Conservation (phyloP, 768 basidiomycete genomes). For the Coprinopsis marcescibilis region DNA sequence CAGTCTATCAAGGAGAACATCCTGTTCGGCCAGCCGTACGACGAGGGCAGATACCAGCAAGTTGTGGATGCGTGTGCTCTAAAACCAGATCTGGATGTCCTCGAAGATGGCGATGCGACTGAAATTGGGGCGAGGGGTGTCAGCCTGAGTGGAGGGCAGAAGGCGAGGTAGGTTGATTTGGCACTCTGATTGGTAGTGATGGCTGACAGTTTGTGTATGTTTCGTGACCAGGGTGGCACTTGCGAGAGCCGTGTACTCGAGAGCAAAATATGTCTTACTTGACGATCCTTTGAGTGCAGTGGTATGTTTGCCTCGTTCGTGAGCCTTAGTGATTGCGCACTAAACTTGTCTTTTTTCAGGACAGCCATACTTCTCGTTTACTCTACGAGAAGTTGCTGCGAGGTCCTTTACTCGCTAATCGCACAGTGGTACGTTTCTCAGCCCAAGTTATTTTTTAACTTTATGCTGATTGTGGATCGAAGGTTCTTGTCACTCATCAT, state of each 20-base stretch:
- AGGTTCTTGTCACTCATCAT: slow-evolving; percentile 79
- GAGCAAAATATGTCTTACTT: slow-evolving; percentile 62
- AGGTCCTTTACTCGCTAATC: slow-evolving; percentile 26
- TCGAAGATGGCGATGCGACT: slow-evolving; percentile 84
- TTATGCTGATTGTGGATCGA: not conserved
- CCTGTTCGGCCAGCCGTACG: slow-evolving; percentile 67
- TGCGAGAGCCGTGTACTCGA: slow-evolving; percentile 76
- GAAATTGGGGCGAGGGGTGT: slow-evolving; percentile 80
- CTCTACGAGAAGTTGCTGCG: slow-evolving; percentile 26
- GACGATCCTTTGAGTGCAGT: slow-evolving; percentile 83
- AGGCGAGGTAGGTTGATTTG: slow-evolving; percentile 48
- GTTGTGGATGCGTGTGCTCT: slow-evolving; percentile 87
- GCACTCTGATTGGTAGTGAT: too few relatives aligned
- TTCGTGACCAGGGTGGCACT: slow-evolving; percentile 64
- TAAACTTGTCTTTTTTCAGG: slow-evolving; percentile 12
- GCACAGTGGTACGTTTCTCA: slow-evolving; percentile 25
- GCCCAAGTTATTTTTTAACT: not conserved
- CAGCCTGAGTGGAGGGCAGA: slow-evolving; percentile 77
- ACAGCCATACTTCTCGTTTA: slow-evolving; percentile 30
- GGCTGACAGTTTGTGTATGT: not conserved
- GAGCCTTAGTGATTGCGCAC: not conserved
- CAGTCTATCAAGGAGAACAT: slow-evolving; percentile 79
- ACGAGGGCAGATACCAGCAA: slow-evolving; percentile 65
- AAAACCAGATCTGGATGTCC: slow-evolving; percentile 68
- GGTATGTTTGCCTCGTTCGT: slow-evolving; percentile 33